Conservation (phyloP, 345 rosid species). For the Melastoma malabathricum region DNA sequence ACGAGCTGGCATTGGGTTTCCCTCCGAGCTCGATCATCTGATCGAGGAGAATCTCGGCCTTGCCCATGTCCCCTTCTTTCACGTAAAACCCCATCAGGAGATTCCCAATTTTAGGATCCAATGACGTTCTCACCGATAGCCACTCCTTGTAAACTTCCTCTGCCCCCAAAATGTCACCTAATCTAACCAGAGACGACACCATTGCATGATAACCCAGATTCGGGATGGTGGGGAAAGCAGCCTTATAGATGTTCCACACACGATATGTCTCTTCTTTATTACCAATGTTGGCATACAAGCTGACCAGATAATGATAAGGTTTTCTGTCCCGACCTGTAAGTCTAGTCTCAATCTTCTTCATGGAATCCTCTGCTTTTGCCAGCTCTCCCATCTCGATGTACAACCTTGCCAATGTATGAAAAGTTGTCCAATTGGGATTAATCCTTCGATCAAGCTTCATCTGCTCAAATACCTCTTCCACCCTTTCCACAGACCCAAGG, state of each 20-base stretch:
- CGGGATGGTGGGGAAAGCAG: constrained; percentile 59
- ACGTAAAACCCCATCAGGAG: constrained; percentile 53
- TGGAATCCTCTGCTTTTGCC: constrained; percentile 69
- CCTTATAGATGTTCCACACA: constrained; percentile 70
- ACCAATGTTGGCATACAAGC: constrained; percentile 62
- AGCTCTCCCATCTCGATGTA: constrained; percentile 58
- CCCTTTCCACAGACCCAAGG: constrained; percentile 46
- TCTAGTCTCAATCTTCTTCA: constrained; percentile 70
- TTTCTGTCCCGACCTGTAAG: constrained; percentile 69
- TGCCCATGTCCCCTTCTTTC: constrained; percentile 45
- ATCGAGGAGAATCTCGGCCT: constrained; percentile 43
- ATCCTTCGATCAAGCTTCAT: constrained; percentile 50
- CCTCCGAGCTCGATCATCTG: constrained; percentile 67
- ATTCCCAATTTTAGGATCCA: constrained; percentile 76
- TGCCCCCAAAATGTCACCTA: constrained; percentile 62
- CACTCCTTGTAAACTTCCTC: constrained; percentile 69
- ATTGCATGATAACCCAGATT: constrained; percentile 76
- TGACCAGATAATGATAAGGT: constrained; percentile 81
- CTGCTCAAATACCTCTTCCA: constrained; percentile 63
- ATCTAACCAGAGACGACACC: constrained; percentile 53
- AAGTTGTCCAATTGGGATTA: constrained; percentile 83
- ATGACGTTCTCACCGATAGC: constrained; percentile 49
- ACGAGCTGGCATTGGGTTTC: constrained; percentile 55
- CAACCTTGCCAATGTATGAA: constrained; percentile 88
- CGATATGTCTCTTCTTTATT: constrained; percentile 60